Conservation (phyloP, 1,284 basidiomycete species). For the Malassezia cuniculi region DNA sequence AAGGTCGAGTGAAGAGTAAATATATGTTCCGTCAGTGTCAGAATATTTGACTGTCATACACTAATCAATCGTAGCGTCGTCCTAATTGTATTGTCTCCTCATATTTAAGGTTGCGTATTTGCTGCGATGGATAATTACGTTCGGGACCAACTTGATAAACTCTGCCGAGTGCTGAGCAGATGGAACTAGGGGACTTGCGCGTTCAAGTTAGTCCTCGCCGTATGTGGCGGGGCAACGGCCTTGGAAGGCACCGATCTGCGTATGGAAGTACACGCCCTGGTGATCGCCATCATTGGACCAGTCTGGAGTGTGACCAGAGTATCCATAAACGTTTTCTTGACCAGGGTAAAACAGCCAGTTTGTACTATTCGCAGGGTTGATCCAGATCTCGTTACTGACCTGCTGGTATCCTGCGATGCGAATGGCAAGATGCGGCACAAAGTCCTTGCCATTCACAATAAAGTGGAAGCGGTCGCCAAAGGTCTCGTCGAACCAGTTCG, state of each 20-base stretch:
- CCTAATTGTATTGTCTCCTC: no score
- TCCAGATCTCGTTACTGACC: conserved; percentile 20
- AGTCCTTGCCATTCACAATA: conserved; percentile 22
- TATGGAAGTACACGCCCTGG: conserved; percentile 24
- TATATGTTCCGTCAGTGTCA: no score
- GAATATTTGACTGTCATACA: no score
- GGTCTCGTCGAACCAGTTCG: conserved; percentile 19
- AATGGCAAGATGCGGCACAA: conserved; percentile 18
- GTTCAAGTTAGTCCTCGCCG: no score
- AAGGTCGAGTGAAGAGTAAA: no score
- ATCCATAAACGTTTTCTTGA: conserved; percentile 27
- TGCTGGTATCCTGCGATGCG: conserved; percentile 18
- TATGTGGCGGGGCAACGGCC: no score
- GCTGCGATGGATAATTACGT: no score
- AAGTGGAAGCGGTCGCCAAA: conserved; percentile 16
- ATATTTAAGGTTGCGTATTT: no score
- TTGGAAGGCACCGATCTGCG: conserved; percentile 20
- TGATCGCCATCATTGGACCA: conserved; percentile 18
- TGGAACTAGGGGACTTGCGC: no score
- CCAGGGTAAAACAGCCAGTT: conserved; percentile 20
- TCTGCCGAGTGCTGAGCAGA: no score
- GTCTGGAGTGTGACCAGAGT: conserved; percentile 12
- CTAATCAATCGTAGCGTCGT: no score
- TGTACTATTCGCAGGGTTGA: conserved; percentile 20
- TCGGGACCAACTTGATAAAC: no score